phyloP scores from a whole-genome alignment of 2,329 filamentous ascomycete genomes.

The Hirsutella minnesotensis region DNA sequence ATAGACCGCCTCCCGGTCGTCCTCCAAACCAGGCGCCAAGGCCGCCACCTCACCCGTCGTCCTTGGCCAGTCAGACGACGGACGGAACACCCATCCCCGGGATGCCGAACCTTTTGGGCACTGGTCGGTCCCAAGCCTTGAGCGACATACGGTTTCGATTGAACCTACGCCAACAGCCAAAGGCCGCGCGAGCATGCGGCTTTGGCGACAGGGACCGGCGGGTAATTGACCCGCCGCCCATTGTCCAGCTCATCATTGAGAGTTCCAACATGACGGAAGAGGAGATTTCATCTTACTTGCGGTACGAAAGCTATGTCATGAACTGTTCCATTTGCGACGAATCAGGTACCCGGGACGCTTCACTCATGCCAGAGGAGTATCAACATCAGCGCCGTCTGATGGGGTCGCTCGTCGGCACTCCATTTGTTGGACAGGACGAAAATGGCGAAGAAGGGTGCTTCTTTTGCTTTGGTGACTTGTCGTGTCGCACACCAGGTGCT shows the following conservation, averaged over 20 bases:
- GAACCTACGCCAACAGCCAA: conserved; percentile 61
- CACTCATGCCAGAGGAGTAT: conserved; percentile 59
- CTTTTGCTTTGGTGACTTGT: conserved; percentile 77
- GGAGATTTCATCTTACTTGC: conserved; percentile 38
- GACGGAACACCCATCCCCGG: conserved; percentile 3
- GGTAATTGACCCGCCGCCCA: conserved; percentile 74
- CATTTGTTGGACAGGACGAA: conserved; percentile 67
- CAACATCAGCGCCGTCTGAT: conserved; percentile 65
- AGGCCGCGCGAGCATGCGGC: conserved; percentile 67
- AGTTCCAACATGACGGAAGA: conserved; percentile 41
- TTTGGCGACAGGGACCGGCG: conserved; percentile 74
- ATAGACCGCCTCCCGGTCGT: neutral
- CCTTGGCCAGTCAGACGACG: neutral
- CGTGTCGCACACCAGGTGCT: conserved; percentile 64
- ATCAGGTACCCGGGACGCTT: conserved; percentile 53
- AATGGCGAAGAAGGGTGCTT: conserved; percentile 64
- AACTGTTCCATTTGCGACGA: conserved; percentile 69
- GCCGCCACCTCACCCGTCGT: neutral
- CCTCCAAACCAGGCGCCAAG: neutral
- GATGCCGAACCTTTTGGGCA: conserved; percentile 16
- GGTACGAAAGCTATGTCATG: conserved; percentile 57
- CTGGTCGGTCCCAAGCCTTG: conserved; percentile 8
- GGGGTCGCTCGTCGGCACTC: conserved; percentile 66
- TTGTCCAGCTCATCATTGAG: conserved; percentile 60
- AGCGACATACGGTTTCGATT: conserved; percentile 17